A percentile compares a stretch with the other conserved stretches of the same genome.
phyloP scores from a whole-genome alignment of 768 basidiomycete species.

The Tulasnella sp. region DNA sequence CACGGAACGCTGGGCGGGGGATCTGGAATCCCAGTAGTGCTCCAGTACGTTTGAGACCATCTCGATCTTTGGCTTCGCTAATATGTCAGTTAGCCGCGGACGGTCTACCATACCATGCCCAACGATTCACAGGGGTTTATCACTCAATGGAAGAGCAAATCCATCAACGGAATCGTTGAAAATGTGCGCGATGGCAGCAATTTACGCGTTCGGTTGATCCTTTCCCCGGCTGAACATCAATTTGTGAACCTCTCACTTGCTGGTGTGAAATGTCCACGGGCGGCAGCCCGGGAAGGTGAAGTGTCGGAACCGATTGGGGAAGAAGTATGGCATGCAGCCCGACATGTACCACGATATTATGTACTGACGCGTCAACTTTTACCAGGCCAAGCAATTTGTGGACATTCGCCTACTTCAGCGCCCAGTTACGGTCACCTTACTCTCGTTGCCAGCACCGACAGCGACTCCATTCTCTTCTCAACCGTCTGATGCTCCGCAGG shows the following conservation, averaged over 20 bases:
- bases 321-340: slow-evolving; percentile 44
- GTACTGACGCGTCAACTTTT: slow-evolving; percentile 7
- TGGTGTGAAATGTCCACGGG: slow-evolving; percentile 65
- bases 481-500: slow-evolving; percentile 35
- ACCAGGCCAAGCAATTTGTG: slow-evolving; percentile 86
- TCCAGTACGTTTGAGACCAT: slow-evolving; percentile 32
- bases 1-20: slow-evolving; percentile 61
- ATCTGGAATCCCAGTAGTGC: slow-evolving; percentile 77
- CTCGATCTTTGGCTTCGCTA: background rate
- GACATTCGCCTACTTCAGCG: slow-evolving; percentile 79
- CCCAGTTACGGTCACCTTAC: slow-evolving; percentile 57
- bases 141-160: slow-evolving; percentile 80
- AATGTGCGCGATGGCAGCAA: slow-evolving; percentile 89
- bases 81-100: slow-evolving; percentile 41
- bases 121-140: slow-evolving; percentile 80
- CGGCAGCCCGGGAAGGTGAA: slow-evolving; percentile 60
- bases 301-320: slow-evolving; percentile 74
- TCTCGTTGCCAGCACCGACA: slow-evolving; percentile 66
- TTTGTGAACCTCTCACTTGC: slow-evolving; percentile 75
- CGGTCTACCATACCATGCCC: slow-evolving; percentile 79
- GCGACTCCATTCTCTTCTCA: slow-evolving; percentile 60
- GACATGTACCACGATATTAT: slow-evolving; percentile 18
- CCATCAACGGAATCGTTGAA: slow-evolving; percentile 90
- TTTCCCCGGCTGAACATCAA: slow-evolving; percentile 85
- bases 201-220: slow-evolving; percentile 71